Conservation (phyloP, 139 green algal genomes). For the Parachlorella kessleri region DNA sequence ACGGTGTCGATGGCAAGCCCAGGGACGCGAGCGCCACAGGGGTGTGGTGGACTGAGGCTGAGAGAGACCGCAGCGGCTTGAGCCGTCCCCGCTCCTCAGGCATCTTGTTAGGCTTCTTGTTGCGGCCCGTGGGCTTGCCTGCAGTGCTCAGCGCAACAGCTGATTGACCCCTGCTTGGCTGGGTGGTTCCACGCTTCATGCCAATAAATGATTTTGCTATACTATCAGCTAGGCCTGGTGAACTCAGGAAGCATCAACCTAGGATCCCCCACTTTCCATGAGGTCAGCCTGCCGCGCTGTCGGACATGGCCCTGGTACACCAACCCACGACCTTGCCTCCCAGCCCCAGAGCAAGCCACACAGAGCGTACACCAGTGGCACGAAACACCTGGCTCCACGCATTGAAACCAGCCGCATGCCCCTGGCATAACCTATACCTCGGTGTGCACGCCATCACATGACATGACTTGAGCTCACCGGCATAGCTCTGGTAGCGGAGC, state of each 20-base stretch:
- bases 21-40: no score
- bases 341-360: no score
- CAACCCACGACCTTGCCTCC: no score
- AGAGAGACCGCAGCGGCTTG: no score
- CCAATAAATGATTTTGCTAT: no score
- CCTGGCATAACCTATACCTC: background rate
- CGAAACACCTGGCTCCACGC: background rate
- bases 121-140: background rate
- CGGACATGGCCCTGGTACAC: no score
- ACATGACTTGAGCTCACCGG: background rate
- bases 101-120: conserved; percentile 5
- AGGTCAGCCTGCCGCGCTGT: no score
- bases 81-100: background rate
- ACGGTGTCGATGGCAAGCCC: no score
- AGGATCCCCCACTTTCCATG: no score
- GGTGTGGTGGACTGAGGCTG: no score
- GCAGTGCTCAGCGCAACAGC: background rate
- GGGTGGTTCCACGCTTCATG: no score
- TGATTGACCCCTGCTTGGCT: no score
- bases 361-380: background rate
- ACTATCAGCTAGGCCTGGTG: background rate
- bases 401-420: background rate
- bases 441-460: background rate
- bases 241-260: background rate
- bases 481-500: conserved; percentile 19